Evolutionary conservation across 306 rosid genomes (phyloP), one percentile per base, ranked within the genome.

Genomic region (Bauhinia variegata): DNA sequence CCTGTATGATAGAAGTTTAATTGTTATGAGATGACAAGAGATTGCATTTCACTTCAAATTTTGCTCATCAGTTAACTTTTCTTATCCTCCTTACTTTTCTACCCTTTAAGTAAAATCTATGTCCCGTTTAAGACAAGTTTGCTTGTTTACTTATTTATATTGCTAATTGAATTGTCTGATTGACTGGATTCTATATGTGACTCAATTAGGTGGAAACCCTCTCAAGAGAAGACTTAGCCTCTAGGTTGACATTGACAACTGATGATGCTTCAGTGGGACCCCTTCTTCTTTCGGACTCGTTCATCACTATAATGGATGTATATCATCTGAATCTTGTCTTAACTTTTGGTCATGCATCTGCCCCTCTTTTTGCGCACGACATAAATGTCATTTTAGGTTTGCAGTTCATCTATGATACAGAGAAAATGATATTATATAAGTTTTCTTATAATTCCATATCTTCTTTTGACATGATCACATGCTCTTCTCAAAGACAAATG

Each of bases 231-330:
- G 99, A 93, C 77, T 73, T 93, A 81, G 99, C 97, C 61, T 85
- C 99, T 52, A 86, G 99, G 84, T 75, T 93, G 86, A 90, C 95
- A 43, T 79, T 93, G 83, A 90, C 95, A 54, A 90, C 90, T 13
- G 96, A 85, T 78, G 84, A 85, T 80, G 90, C 91, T 75, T 79
- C 95, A 44, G 86, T 93, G 67, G 99, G 95, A 79, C 79, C 95
- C 13, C 89, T 91, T 71, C 82, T 90, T 75, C 88, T 93, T 74
- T 73, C 99, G 55, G 97, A 90, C 73, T 83, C 96, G 7, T 83
- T 75, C 67, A 88, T 93, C 71, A 93, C 99, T 48, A 75, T 93
- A 78, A 90, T 93, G 88, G 99, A 93, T 85, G 99, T 93, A 93
- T 70, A 97, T 71, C 75, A 59, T 77, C 84, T 69, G 68, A 67